Evolutionary conservation across 768 basidiomycete genomes (phyloP).

Genomic region (Cystofilobasidium bisporidii): DNA sequence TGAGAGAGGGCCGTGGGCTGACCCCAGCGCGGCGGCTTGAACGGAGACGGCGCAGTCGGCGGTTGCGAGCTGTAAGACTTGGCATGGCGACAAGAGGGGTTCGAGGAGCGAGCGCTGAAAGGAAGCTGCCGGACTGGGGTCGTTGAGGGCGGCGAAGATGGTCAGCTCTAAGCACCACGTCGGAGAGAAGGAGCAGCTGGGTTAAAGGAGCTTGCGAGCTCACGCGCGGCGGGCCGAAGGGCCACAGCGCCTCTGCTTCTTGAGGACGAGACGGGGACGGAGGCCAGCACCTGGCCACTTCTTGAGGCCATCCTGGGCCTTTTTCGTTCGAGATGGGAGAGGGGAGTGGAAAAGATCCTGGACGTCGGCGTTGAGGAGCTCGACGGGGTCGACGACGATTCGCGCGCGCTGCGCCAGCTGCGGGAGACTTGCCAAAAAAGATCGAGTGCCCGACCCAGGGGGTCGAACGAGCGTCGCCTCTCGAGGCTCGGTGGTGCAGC

Average conservation of each 20-base stretch:
- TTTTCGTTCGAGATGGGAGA: too few relatives aligned
- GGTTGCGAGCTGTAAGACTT: not conserved
- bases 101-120: not conserved
- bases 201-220: not conserved
- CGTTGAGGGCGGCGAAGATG: too few relatives aligned
- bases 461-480: too few relatives aligned
- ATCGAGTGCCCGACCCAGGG: too few relatives aligned
- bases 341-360: too few relatives aligned
- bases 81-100: not conserved
- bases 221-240: not conserved
- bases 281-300: not conserved
- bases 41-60: conserved; percentile 2
- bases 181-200: too few relatives aligned
- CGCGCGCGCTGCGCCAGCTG: too few relatives aligned
- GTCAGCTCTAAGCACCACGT: too few relatives aligned
- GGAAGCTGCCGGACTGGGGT: not conserved
- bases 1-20: conserved; percentile 71
- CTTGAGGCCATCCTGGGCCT: not conserved
- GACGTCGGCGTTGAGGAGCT: too few relatives aligned
- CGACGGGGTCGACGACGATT: too few relatives aligned
- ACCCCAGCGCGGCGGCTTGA: conserved; percentile 66
- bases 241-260: not conserved
- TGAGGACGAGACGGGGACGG: not conserved
- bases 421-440: too few relatives aligned
- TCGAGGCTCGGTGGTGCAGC: too few relatives aligned